Evolutionary conservation across 345 rosid species (phyloP).

Genomic region (Murraya paniculata): DNA sequence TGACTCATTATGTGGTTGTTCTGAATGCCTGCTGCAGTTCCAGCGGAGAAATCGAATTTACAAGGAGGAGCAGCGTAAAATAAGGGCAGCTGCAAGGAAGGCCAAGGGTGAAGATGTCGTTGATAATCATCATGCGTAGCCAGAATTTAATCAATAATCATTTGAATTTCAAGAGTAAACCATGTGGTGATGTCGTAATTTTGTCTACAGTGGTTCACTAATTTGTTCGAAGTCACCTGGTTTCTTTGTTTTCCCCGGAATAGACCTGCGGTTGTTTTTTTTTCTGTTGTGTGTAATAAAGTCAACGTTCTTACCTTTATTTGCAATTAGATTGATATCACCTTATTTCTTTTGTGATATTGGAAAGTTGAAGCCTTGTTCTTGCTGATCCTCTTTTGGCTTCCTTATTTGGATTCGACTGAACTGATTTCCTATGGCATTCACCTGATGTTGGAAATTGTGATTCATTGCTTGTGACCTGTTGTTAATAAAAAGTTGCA

Average conservation of each 20-base stretch:
- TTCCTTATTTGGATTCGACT: too few species aligned
- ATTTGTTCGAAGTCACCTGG: not conserved
- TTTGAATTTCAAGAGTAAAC: constrained; percentile 32
- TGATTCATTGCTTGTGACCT: too few species aligned
- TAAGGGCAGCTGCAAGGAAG: constrained; percentile 77
- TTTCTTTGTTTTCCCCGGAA: constrained; percentile 7
- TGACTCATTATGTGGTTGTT: not conserved
- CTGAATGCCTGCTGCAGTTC: constrained; percentile 49
- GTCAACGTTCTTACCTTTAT: not conserved
- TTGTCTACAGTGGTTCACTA: not conserved
- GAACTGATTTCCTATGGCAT: too few species aligned
- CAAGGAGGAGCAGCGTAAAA: constrained; percentile 95
- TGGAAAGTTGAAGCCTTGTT: too few species aligned
- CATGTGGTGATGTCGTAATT: constrained; percentile 23
- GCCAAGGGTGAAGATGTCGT: constrained; percentile 45
- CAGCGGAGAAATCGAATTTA: constrained; percentile 90
- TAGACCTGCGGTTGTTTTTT: not conserved
- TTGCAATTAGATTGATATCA: not conserved
- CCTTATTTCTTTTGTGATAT: too few species aligned
- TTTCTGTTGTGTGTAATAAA: constrained; percentile 5
- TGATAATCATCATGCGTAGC: constrained; percentile 41
- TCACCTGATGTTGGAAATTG: rapidly evolving
- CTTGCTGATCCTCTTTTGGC: too few species aligned
- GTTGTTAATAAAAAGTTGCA: too few species aligned
- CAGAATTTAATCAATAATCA: constrained; percentile 11